Conservation (phyloP, 495 filamentous ascomycete genomes). For the Talaromyces liani region DNA sequence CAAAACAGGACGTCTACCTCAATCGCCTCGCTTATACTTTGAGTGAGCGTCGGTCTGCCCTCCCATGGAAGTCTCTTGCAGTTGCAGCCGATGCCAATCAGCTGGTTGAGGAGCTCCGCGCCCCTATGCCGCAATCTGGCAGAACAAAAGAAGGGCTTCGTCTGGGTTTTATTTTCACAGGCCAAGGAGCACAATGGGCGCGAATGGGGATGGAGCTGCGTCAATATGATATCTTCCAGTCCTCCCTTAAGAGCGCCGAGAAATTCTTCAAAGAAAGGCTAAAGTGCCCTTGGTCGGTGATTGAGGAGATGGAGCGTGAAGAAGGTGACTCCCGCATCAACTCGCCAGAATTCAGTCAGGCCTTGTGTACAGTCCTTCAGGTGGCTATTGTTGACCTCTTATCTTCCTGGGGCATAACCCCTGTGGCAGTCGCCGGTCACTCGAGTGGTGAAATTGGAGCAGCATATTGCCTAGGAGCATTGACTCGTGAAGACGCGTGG, state of each 20-base stretch:
- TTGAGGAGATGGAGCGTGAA: neutral
- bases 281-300: neutral
- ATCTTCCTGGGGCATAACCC: conserved; percentile 14
- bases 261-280: neutral
- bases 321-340: neutral
- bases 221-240: neutral
- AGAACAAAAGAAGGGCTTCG: neutral
- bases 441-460: conserved; percentile 25
- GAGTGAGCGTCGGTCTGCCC: conserved; percentile 15
- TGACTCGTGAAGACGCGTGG: conserved; percentile 13
- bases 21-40: conserved; percentile 30
- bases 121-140: neutral
- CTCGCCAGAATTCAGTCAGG: conserved; percentile 12
- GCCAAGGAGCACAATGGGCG: conserved; percentile 37
- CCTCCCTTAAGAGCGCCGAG: neutral
- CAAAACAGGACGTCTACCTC: conserved; percentile 1
- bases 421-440: conserved; percentile 16
- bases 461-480: conserved; percentile 16
- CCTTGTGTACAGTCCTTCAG: conserved; percentile 25
- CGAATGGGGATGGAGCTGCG: conserved; percentile 27
- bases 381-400: conserved; percentile 23
- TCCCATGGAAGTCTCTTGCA: conserved; percentile 20
- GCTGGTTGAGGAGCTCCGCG: conserved; percentile 1
- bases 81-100: conserved; percentile 11
- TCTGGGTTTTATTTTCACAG: conserved; percentile 23